A percentile compares a stretch with the other conserved stretches of the same genome.
Conservation (phyloP, 768 basidiomycete species). For the Ramaria sp. region DNA sequence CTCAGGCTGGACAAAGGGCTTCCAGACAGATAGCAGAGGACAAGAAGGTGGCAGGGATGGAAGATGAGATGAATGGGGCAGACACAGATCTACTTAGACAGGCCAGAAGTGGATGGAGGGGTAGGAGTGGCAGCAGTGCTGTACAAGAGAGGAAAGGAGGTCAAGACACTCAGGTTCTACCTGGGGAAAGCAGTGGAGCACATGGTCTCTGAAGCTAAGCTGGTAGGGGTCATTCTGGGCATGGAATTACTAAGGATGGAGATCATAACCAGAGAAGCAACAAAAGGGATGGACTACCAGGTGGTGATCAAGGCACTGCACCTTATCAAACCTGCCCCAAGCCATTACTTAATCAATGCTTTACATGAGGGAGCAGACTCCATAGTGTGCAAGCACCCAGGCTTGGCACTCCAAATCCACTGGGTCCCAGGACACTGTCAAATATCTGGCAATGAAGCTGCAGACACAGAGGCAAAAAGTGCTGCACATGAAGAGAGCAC, state of each 20-base stretch:
- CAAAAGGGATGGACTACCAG: constrained; percentile 16
- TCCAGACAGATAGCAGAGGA: not conserved
- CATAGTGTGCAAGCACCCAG: not conserved
- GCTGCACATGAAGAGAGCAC: constrained; percentile 9
- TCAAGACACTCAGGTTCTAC: constrained; percentile 9
- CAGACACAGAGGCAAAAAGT: constrained; percentile 16
- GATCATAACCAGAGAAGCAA: not conserved
- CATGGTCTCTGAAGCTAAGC: constrained; percentile 23
- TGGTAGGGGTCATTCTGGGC: constrained; percentile 19
- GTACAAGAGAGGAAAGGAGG: not conserved
- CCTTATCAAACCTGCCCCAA: not conserved
- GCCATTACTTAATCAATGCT: not conserved
- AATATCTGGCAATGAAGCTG: constrained; percentile 18
- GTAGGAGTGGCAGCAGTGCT: constrained; percentile 23
- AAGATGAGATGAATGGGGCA: not conserved
- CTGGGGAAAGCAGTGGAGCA: constrained; percentile 17
- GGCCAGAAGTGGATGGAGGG: constrained; percentile 17
- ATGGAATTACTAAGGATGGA: constrained; percentile 17
- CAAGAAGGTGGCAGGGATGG: constrained; percentile 6
- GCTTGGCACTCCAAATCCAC: not conserved
- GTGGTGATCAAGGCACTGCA: constrained; percentile 8
- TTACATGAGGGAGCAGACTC: not conserved
- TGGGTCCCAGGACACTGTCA: constrained; percentile 20
- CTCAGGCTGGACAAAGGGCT: not conserved
- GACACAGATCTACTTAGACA: constrained; percentile 19